Base-by-base conservation (phyloP, 352 stramenopile genomes). In the Phytopythium chamaehyphon region DNA sequence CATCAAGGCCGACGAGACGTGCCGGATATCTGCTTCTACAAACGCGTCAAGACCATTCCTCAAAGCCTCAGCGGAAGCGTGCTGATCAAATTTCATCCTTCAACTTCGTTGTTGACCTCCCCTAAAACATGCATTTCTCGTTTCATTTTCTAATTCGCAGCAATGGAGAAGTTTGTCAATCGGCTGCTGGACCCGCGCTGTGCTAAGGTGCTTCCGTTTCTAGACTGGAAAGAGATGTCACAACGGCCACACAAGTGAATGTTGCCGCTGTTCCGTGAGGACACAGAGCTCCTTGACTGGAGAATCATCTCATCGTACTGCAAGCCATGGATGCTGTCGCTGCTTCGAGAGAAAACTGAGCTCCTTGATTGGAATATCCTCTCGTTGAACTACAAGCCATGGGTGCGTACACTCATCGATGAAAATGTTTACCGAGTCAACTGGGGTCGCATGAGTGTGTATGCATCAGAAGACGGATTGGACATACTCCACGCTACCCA, bases 121-220 rank as follows among this genome's bases (percentile, higher is more conserved):
- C n/a, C n/a, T n/a, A n/a, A n/a, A n/a, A n/a, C n/a, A n/a, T n/a
- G n/a, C n/a, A n/a, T n/a, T n/a, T n/a, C n/a, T n/a, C n/a, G n/a
- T n/a, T n/a, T n/a, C n/a, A n/a, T n/a, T n/a, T n/a, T n/a, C n/a
- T n/a, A n/a, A n/a, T 47, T 47, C 40, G 12, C n/a, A 24, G 19
- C n/a, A 24, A 46, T 26, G 40, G 9, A 15, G 40, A 14, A 14
- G n/a, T 21, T 46, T 21, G 8, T 28, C 18, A 10, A 31, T 12
- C n/a, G n/a, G 40, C 40, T 46, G 40, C 40, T 46, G 16, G 40
- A 46, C 40, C 18, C n/a, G 40, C 40, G 40, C 2, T 23, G 6
- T 12, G 18, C 6, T 16, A 2, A 16, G 1, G 18, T 46, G 16
- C 19, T 46, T 18, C 11, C 1, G 18, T 46, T 46, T 21, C 19